Evolutionary conservation across 140 eudicot genomes (phyloP).

Genomic region (Bidens hawaiensis): DNA sequence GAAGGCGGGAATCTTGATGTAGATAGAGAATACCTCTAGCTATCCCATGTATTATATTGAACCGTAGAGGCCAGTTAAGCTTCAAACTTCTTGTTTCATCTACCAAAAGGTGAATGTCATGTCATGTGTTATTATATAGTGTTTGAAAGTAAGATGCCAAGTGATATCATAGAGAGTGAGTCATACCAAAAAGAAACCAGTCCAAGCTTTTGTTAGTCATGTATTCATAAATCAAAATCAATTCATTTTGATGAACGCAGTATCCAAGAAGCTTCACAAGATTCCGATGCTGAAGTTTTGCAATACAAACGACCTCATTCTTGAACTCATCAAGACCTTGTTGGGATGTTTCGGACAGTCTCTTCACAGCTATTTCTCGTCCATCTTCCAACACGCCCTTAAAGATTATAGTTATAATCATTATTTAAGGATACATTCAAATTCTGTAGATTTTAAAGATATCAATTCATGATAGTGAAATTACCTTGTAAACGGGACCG

Average conservation of each 20-base stretch:
- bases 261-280: conserved; percentile 46
- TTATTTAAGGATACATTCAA: neutral
- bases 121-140: neutral
- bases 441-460: neutral
- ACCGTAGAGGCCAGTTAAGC: conserved; percentile 30
- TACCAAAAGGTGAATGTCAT: neutral
- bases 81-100: neutral
- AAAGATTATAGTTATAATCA: neutral
- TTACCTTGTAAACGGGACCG: neutral
- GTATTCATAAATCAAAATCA: conserved; percentile 19
- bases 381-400: conserved; percentile 19
- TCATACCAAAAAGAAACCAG: neutral
- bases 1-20: conserved; percentile 43
- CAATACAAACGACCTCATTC: conserved; percentile 35
- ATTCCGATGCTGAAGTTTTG: conserved; percentile 46
- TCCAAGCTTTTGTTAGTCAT: conserved; percentile 15
- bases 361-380: conserved; percentile 20
- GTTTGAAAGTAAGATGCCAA: neutral
- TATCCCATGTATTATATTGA: conserved; percentile 33
- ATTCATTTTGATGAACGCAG: conserved; percentile 23
- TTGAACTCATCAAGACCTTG: conserved; percentile 34
- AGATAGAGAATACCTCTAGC: conserved; percentile 45
- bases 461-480: neutral
- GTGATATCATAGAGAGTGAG: neutral
- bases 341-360: conserved; percentile 23